Conservation (phyloP, 768 basidiomycete species). For the Hygrophorus pudorinus region DNA sequence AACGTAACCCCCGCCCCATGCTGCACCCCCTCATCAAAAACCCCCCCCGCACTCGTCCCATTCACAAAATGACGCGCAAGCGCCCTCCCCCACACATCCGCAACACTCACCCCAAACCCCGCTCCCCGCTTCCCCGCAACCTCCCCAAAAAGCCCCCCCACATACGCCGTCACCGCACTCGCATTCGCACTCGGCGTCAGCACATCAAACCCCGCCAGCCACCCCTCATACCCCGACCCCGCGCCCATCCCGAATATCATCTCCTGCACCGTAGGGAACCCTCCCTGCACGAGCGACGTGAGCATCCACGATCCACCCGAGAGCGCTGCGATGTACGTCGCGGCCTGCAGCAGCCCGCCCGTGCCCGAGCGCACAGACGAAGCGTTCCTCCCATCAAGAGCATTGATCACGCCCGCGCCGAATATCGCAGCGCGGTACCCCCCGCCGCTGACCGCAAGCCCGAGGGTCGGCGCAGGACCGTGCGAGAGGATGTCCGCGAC, state of each 20-base stretch:
- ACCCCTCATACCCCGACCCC: constrained; percentile 21
- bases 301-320: constrained; percentile 26
- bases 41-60: constrained; percentile 30
- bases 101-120: constrained; percentile 16
- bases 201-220: constrained; percentile 20
- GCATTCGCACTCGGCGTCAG: constrained; percentile 11
- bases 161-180: constrained; percentile 8
- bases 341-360: constrained; percentile 43
- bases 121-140: constrained; percentile 21
- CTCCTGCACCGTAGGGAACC: constrained; percentile 28
- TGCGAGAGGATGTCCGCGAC: neutral
- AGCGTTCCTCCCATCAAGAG: constrained; percentile 38
- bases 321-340: constrained; percentile 43
- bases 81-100: constrained; percentile 10
- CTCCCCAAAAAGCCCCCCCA: constrained; percentile 14
- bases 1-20: constrained; percentile 41
- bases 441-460: constrained; percentile 47
- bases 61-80: constrained; percentile 44
- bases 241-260: constrained; percentile 18
- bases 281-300: constrained; percentile 28
- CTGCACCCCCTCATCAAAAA: constrained; percentile 25
- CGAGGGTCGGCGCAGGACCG: constrained; percentile 23
- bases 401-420: constrained; percentile 40
- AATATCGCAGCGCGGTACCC: constrained; percentile 46
- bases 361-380: constrained; percentile 30